phyloP scores from a whole-genome alignment of 2,329 filamentous ascomycete species.

The Fusarium sambucinum region DNA sequence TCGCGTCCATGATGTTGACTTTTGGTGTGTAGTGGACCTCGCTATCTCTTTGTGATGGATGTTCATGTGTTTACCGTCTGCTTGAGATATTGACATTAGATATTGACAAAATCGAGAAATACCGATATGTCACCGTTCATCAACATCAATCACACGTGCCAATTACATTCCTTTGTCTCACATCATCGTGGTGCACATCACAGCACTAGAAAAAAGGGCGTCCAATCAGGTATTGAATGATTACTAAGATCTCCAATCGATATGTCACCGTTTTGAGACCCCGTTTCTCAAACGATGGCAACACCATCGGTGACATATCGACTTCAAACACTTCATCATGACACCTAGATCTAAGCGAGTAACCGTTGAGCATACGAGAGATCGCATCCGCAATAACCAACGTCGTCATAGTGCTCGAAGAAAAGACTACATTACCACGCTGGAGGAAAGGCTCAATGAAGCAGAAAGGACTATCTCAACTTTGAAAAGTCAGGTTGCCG shows the following conservation, averaged over 20 bases:
- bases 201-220: too few species aligned
- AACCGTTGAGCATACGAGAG: background rate
- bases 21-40: too few species aligned
- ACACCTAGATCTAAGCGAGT: background rate
- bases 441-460: background rate
- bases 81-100: too few species aligned
- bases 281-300: too few species aligned
- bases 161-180: background rate
- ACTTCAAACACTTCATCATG: background rate
- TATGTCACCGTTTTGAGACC: background rate
- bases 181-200: background rate
- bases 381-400: background rate
- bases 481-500: background rate
- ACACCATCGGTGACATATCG: background rate
- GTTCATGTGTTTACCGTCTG: accelerated
- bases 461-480: background rate
- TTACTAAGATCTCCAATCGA: background rate
- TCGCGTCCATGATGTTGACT: background rate
- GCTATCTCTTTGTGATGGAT: background rate
- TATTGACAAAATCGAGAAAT: accelerated
- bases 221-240: background rate
- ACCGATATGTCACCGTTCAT: background rate
- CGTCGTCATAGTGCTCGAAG: slow-evolving; percentile 6
- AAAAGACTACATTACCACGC: background rate
- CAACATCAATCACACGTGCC: background rate